Base-by-base conservation (phyloP, 2,329 filamentous ascomycete genomes). In the Celoporthe dispersa region DNA sequence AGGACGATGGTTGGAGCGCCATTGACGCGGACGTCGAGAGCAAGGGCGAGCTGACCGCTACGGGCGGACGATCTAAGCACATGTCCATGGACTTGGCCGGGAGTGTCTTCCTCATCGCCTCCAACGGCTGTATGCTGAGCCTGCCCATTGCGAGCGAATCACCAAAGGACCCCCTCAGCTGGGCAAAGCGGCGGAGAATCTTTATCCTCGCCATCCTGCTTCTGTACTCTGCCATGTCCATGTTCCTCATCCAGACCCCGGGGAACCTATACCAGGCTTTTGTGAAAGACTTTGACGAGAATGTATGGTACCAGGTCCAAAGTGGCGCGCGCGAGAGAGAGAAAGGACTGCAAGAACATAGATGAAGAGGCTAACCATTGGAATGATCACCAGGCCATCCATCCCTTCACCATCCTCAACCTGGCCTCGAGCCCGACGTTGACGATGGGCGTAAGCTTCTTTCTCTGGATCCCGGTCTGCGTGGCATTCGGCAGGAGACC, bases 381-480 rank as follows among this genome's bases (percentile, higher is more conserved):
- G n/a, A 3, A 48, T 9, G 5, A 8, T 3, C 3, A n/a, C 19
- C n/a, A 78, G 77, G 68, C 71, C 12, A 74, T 73, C 8, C 59
- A 64, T 6, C 76, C 74, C 3, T 78, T 78, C 73, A 72, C 73
- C 1, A 63, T 78, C 3, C 75, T 76, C 19, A 73, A 74, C 16
- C 70, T 80, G 0, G 70, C 75, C 22, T 77, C 76, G 1, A 72
- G 73, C 33, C 78, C 79, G 2, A 77, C 76, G 0, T 65, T 82
- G 4, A 78, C 76, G 66, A 77, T 79, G 74, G 79, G 78, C 7
- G 66, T 81, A 6, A 80, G 80, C 1, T 76, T 76, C 37, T 74
- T 81, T 25, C 55, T 81, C 6, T 82, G 79, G 78, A 77, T 81
- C 7, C 80, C 79, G 3, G 60, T 81, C 4, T 78, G 79, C 3